Evolutionary conservation across 2,329 filamentous ascomycete species (phyloP).

Genomic region (Calonectria leucothoes): DNA sequence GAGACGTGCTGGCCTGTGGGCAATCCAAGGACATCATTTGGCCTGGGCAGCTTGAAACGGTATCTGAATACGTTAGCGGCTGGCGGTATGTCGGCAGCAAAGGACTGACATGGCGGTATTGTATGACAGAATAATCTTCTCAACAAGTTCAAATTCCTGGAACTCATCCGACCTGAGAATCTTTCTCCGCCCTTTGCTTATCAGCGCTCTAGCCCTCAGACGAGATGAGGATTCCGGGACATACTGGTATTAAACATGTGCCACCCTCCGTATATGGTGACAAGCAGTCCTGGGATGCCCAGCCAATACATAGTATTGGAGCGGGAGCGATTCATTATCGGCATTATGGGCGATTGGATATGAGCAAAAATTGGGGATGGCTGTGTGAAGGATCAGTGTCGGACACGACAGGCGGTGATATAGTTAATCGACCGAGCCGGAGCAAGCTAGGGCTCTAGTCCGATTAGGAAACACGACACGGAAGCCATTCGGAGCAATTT

Average conservation of each 20-base stretch:
- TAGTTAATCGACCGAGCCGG: background rate
- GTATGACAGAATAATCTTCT: constrained; percentile 94
- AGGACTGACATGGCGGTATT: constrained; percentile 83
- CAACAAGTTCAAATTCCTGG: constrained; percentile 89
- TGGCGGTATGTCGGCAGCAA: background rate
- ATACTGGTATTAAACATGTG: background rate
- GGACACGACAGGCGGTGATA: background rate
- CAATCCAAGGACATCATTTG: constrained; percentile 85
- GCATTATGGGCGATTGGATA: background rate
- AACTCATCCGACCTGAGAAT: constrained; percentile 78
- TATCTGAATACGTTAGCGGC: constrained; percentile 68
- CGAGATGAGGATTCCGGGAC: background rate
- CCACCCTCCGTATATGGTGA: background rate
- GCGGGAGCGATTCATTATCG: background rate
- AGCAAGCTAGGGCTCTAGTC: background rate
- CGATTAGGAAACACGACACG: background rate
- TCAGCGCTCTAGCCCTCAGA: background rate
- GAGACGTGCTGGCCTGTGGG: constrained; percentile 99
- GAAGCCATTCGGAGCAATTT: background rate
- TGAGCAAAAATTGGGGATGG: background rate
- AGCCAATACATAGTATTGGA: background rate
- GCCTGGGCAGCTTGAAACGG: constrained; percentile 84
- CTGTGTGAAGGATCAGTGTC: background rate
- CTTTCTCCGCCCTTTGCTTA: background rate
- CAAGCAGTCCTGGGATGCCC: background rate